A percentile compares a stretch with the other conserved stretches of the same genome.
Conservation (phyloP, 176 grass and related monocot species). For the Rhipidocladum racemiflorum region DNA sequence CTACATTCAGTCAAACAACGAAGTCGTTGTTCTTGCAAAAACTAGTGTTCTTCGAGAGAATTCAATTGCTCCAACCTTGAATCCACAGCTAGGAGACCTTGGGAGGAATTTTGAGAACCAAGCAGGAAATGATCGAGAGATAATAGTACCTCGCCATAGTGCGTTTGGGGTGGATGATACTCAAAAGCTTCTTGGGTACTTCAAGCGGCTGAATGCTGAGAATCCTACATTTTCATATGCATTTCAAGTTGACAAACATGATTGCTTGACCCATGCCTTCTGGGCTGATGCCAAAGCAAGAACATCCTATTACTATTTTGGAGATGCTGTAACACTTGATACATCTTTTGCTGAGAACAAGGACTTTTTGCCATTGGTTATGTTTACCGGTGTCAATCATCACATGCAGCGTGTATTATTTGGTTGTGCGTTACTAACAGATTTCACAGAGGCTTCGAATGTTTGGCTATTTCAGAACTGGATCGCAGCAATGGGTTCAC, state of each 20-base stretch:
- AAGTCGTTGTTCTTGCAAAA: slow-evolving; percentile 76
- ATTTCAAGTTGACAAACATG: slow-evolving; percentile 61
- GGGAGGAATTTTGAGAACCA: slow-evolving; percentile 22
- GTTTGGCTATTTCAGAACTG: slow-evolving; percentile 64
- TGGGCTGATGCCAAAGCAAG: slow-evolving; percentile 62
- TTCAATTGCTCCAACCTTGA: slow-evolving; percentile 23
- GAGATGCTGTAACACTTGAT: slow-evolving; percentile 63
- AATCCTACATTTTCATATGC: slow-evolving; percentile 65
- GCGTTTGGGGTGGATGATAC: slow-evolving; percentile 51
- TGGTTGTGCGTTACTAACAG: slow-evolving; percentile 55
- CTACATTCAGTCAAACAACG: slow-evolving; percentile 66
- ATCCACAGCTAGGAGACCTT: slow-evolving; percentile 23
- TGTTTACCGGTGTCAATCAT: slow-evolving; percentile 57
- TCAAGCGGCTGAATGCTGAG: slow-evolving; percentile 62
- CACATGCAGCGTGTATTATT: slow-evolving; percentile 55
- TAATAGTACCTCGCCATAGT: slow-evolving; percentile 5
- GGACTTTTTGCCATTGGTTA: slow-evolving; percentile 58
- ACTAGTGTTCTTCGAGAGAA: slow-evolving; percentile 41
- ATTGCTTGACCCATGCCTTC: slow-evolving; percentile 61
- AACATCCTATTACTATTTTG: slow-evolving; percentile 61
- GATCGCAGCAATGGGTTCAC: slow-evolving; percentile 48
- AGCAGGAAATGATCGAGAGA: slow-evolving; percentile 29
- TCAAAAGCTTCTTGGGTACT: slow-evolving; percentile 59
- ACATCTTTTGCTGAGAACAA: slow-evolving; percentile 51
- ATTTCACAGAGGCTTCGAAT: slow-evolving; percentile 46